phyloP scores from a whole-genome alignment of 306 rosid genomes.

The Quercus robur region DNA sequence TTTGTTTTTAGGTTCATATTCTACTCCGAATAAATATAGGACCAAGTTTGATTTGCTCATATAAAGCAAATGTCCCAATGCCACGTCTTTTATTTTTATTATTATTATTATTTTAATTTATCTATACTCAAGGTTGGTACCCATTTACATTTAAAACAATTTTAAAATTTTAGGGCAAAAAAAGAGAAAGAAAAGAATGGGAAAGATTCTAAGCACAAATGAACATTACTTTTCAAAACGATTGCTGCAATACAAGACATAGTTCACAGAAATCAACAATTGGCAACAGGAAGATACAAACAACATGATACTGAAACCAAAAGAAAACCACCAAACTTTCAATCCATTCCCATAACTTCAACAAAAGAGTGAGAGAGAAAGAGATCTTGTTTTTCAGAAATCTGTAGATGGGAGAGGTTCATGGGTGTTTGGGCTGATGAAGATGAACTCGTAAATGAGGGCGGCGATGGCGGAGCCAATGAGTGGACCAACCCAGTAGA shows the following conservation, averaged over 20 bases:
- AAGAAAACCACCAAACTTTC: conserved; percentile 17
- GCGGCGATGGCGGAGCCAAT: conserved; percentile 64
- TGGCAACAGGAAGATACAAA: conserved; percentile 29
- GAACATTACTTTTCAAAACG: conserved; percentile 14
- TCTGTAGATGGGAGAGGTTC: conserved; percentile 56
- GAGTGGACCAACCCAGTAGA: conserved; percentile 73
- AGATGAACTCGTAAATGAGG: conserved; percentile 46
- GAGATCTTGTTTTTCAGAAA: conserved; percentile 18
- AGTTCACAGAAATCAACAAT: conserved; percentile 22
- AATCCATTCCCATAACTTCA: conserved; percentile 5
- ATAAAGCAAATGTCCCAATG: too few relatives aligned
- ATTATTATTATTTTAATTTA: background rate
- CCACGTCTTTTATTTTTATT: background rate
- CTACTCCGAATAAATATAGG: too few relatives aligned
- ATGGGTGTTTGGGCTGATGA: conserved; percentile 53
- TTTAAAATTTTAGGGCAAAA: background rate
- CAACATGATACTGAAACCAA: conserved; percentile 11
- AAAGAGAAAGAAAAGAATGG: background rate
- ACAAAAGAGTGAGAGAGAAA: background rate
- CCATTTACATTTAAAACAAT: background rate
- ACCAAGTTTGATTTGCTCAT: too few relatives aligned
- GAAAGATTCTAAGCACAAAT: background rate
- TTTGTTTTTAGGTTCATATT: background rate
- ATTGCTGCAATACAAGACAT: conserved; percentile 19
- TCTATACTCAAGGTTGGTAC: background rate